Conservation (phyloP, 139 green algal species). For the Ettlia oleoabundans region DNA sequence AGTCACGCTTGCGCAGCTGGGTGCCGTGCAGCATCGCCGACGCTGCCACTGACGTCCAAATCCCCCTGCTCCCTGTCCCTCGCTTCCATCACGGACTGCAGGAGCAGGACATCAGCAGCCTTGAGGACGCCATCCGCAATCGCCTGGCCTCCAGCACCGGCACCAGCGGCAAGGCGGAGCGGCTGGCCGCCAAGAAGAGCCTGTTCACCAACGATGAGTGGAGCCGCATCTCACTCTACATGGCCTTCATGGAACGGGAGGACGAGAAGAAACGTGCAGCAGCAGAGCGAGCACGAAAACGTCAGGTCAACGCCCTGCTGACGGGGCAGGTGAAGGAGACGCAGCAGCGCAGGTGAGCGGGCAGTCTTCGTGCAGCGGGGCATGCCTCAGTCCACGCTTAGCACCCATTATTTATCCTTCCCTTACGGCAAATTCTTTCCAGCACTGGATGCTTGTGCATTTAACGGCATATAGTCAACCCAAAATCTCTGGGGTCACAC, state of each 20-base stretch:
- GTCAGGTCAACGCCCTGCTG: not conserved
- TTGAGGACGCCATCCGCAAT: conserved; percentile 34
- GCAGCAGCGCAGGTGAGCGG: conserved; percentile 16
- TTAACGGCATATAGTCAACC: too few species aligned
- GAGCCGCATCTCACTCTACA: conserved; percentile 20
- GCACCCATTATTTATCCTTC: too few species aligned
- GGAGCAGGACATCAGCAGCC: conserved; percentile 21
- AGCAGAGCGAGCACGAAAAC: not conserved
- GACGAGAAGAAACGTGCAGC: conserved; percentile 1
- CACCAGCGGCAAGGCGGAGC: conserved; percentile 21
- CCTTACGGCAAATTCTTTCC: too few species aligned
- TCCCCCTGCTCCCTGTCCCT: too few species aligned
- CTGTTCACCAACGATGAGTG: conserved; percentile 21
- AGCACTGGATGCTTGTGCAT: too few species aligned
- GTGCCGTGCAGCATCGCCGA: too few species aligned
- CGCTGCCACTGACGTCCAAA: too few species aligned
- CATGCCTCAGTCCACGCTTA: too few species aligned
- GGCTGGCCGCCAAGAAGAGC: conserved; percentile 19
- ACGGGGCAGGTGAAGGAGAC: not conserved
- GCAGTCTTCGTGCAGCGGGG: too few species aligned
- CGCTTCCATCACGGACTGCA: too few species aligned
- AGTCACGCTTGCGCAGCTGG: too few species aligned
- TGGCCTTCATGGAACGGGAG: conserved; percentile 30
- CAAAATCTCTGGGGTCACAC: too few species aligned
- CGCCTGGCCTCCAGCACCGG: conserved; percentile 7